Percentiles rank a stretch among this genome's conserved stretches.
phyloP scores from a whole-genome alignment of 768 basidiomycete species.

The Suillus alpinus region DNA sequence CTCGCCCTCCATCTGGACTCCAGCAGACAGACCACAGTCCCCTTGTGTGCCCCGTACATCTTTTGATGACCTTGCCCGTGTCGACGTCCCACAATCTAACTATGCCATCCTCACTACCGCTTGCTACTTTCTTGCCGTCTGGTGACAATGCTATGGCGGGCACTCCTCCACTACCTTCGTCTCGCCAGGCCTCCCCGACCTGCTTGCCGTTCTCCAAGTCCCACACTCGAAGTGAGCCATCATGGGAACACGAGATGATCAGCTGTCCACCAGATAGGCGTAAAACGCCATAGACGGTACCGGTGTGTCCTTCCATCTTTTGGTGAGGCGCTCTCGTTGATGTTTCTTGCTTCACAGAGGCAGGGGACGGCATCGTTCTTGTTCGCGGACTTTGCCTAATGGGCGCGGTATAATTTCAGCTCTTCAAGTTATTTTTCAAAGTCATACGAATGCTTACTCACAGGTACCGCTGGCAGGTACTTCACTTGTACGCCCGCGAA shows the following conservation, averaged over 20 bases:
- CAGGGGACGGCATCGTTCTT: neutral
- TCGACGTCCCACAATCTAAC: neutral
- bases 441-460: neutral
- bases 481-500: neutral
- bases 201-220: neutral
- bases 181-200: neutral
- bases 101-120: neutral
- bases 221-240: too few relatives aligned
- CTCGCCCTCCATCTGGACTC: neutral
- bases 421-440: neutral
- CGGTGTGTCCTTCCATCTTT: neutral
- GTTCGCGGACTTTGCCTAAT: neutral
- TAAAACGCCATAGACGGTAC: neutral
- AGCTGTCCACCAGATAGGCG: neutral
- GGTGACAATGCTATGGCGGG: neutral
- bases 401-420: neutral
- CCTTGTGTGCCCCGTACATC: neutral
- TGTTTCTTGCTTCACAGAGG: neutral
- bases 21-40: neutral
- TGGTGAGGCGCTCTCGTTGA: neutral
- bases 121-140: neutral
- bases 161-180: neutral
- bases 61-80: neutral
- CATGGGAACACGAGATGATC: too few relatives aligned
- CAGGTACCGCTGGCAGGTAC: neutral